Evolutionary conservation across 345 rosid species (phyloP).

Genomic region (Nasturtium officinale): DNA sequence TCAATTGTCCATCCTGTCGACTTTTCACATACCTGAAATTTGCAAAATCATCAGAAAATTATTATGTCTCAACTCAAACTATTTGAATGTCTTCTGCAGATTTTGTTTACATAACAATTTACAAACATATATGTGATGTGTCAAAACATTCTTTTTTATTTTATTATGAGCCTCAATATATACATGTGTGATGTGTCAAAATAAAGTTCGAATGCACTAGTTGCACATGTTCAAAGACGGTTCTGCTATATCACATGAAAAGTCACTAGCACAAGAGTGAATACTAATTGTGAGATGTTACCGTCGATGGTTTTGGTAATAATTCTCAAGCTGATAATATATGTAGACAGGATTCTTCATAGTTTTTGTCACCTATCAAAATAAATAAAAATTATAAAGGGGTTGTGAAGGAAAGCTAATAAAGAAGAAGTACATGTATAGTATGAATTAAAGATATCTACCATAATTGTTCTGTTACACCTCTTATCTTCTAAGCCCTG

Average conservation of each 20-base stretch:
- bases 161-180: too few relatives aligned
- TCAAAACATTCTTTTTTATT: background rate
- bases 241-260: background rate
- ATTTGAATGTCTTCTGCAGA: background rate
- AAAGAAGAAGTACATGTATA: background rate
- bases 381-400: constrained; percentile 4
- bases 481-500: constrained; percentile 48
- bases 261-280: background rate
- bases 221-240: background rate
- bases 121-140: background rate
- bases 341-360: constrained; percentile 79
- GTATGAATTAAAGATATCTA: constrained; percentile 34
- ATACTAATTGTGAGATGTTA: constrained; percentile 24
- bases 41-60: constrained; percentile 26
- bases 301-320: constrained; percentile 95
- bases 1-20: constrained; percentile 70
- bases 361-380: constrained; percentile 54
- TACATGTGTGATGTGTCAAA: too few relatives aligned
- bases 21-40: constrained; percentile 73
- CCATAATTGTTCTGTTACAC: constrained; percentile 58
- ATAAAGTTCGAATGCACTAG: background rate
- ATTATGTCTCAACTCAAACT: background rate
- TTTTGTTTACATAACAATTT: background rate
- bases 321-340: constrained; percentile 91
- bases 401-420: background rate